phyloP scores from a whole-genome alignment of 306 rosid species.

The Notholithocarpus densiflorus region DNA sequence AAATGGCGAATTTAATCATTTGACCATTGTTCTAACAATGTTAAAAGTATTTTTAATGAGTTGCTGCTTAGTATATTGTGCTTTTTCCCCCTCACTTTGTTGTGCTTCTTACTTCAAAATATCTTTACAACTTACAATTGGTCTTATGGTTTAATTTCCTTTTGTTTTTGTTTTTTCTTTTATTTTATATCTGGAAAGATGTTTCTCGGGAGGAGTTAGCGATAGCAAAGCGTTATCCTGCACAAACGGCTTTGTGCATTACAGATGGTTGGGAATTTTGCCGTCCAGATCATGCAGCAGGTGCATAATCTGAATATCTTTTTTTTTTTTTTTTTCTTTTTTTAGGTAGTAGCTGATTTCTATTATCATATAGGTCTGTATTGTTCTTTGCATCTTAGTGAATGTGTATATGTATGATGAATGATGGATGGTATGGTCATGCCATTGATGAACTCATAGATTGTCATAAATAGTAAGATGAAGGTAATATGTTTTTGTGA shows the following conservation, averaged over 20 bases:
- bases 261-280: slow-evolving; percentile 97
- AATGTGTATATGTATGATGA: too few species aligned
- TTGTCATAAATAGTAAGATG: not conserved
- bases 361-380: not conserved
- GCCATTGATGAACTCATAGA: not conserved
- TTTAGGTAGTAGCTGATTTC: not conserved
- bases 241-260: slow-evolving; percentile 79
- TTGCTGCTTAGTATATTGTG: not conserved
- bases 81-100: too few species aligned
- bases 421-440: not conserved
- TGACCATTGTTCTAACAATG: too few species aligned
- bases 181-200: slow-evolving; percentile 50
- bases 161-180: not conserved
- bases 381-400: not conserved
- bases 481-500: not conserved
- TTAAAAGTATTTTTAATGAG: not conserved
- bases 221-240: slow-evolving; percentile 81
- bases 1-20: too few species aligned
- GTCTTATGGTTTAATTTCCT: slow-evolving; percentile 7
- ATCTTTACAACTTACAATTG: not conserved
- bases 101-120: too few species aligned
- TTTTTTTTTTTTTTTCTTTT: not conserved
- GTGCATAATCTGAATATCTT: slow-evolving; percentile 21
- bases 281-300: slow-evolving; percentile 70
- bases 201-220: slow-evolving; percentile 70